Evolutionary conservation across 2,329 filamentous ascomycete species (phyloP).

Genomic region (Pestalotiopsis sp.): DNA sequence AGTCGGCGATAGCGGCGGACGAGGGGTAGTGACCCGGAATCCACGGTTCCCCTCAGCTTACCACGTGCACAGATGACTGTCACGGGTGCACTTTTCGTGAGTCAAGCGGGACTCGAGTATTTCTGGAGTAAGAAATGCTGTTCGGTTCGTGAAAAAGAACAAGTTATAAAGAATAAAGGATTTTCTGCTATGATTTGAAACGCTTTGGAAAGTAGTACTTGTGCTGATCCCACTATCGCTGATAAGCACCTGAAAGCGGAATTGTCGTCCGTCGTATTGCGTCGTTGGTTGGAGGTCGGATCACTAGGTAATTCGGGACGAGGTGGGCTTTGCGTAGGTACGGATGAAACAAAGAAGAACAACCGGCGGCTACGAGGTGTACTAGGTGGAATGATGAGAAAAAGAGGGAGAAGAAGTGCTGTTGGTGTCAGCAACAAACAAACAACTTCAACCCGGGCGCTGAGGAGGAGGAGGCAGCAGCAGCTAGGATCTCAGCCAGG

Average conservation of each 20-base stretch:
- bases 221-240: conserved; percentile 5
- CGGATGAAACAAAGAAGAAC: too few species aligned
- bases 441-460: too few species aligned
- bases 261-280: background rate
- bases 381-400: too few species aligned
- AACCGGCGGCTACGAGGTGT: too few species aligned
- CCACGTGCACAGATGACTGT: conserved; percentile 3
- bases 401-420: too few species aligned
- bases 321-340: too few species aligned
- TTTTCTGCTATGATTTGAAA: background rate
- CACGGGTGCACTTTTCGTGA: conserved; percentile 2
- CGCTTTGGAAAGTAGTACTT: conserved; percentile 1
- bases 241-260: background rate
- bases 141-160: background rate
- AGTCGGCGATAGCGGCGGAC: conserved; percentile 15
- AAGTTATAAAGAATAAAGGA: background rate
- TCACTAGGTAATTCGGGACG: too few species aligned
- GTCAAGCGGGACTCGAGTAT: background rate
- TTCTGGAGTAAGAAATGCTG: background rate
- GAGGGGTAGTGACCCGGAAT: background rate
- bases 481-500: too few species aligned
- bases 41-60: background rate
- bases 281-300: too few species aligned
- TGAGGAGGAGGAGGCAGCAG: too few species aligned
- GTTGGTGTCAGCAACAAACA: too few species aligned